Evolutionary conservation across 257 asterid genomes (phyloP).

Genomic region (Solanum sparsipilum): DNA sequence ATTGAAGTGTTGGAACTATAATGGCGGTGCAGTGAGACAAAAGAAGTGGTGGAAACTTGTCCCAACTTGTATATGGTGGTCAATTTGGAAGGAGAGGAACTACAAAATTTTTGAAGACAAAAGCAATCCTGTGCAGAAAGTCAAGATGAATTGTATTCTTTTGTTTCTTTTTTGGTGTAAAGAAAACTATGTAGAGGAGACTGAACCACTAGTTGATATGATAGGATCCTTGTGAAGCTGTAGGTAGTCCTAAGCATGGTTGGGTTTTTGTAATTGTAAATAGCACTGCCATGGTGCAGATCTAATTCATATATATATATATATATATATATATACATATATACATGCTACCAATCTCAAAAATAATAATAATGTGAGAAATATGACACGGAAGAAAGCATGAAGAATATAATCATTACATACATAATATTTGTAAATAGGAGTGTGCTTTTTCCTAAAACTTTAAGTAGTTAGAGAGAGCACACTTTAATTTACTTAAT

Average conservation of each 20-base stretch:
- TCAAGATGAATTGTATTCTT: background rate
- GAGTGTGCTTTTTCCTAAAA: background rate
- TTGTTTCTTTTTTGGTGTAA: background rate
- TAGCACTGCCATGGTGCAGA: background rate
- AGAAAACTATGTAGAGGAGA: background rate
- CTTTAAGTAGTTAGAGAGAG: background rate
- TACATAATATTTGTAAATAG: background rate
- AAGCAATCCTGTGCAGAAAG: background rate
- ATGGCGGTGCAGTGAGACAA: background rate
- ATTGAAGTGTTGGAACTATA: background rate
- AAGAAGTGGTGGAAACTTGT: background rate
- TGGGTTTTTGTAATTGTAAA: background rate
- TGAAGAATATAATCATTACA: background rate
- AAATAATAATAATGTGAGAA: background rate
- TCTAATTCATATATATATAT: background rate
- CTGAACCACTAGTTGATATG: background rate
- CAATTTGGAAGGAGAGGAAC: background rate
- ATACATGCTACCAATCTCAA: background rate
- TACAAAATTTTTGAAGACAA: background rate
- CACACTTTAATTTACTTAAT: background rate
- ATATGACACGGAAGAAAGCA: background rate
- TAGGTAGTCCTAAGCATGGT: background rate
- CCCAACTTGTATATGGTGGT: background rate
- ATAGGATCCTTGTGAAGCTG: background rate
- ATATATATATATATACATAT: too few species aligned